A percentile compares a stretch with the other conserved stretches of the same genome.
Evolutionary conservation across 1,284 basidiomycete genomes (phyloP).

Genomic region (Moniliophthora roreri): DNA sequence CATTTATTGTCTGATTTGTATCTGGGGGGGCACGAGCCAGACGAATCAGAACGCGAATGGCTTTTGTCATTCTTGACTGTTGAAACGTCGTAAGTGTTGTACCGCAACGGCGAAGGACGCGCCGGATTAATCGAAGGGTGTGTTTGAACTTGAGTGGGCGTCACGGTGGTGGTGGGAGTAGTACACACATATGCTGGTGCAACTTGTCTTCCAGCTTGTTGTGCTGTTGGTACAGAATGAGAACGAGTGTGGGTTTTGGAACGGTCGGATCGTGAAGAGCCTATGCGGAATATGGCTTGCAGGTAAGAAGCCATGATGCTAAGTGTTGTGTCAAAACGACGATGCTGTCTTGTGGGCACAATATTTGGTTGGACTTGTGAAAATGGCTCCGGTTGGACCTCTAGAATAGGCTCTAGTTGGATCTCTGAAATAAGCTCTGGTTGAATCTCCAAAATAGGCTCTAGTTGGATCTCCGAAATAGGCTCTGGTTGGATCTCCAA

Average conservation of each 20-base stretch:
- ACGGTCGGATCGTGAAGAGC: conserved; percentile 5
- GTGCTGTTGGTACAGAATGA: conserved; percentile 7
- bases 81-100: conserved; percentile 18
- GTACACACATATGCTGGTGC: conserved; percentile 5
- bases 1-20: conserved; percentile 17
- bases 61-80: conserved; percentile 9
- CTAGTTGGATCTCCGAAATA: too few relatives aligned
- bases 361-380: too few relatives aligned
- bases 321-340: too few relatives aligned
- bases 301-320: conserved; percentile 15
- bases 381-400: too few relatives aligned
- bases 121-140: conserved; percentile 1
- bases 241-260: conserved; percentile 14
- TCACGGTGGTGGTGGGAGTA: not conserved
- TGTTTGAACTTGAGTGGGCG: conserved; percentile 5
- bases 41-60: conserved; percentile 6
- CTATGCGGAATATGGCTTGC: conserved; percentile 9
- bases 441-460: too few relatives aligned
- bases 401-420: too few relatives aligned
- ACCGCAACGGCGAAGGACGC: conserved; percentile 17
- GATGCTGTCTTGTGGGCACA: too few relatives aligned
- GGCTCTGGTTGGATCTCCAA: too few relatives aligned
- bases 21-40: conserved; percentile 9
- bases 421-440: too few relatives aligned
- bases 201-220: not conserved